A percentile compares a stretch with the other conserved stretches of the same genome.
Conservation (phyloP, 352 stramenopile species). For the Pythium angustatum region DNA sequence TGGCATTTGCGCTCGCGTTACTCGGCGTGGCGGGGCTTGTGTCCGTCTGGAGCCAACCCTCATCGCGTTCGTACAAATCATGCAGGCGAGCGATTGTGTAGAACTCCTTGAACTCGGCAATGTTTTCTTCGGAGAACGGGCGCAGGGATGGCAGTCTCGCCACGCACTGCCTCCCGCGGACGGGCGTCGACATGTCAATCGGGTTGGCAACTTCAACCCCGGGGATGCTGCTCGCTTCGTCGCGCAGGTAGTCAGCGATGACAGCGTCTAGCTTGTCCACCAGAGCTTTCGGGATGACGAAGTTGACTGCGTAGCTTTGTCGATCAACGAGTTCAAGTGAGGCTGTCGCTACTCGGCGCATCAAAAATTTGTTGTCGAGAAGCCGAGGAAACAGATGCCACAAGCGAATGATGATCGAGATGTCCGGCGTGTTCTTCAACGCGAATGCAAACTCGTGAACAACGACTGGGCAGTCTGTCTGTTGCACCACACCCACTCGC, state of each 20-base stretch:
- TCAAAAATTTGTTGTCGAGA: not conserved
- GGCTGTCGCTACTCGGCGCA: not conserved
- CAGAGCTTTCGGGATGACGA: not conserved
- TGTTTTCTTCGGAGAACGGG: not conserved
- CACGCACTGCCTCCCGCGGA: not conserved
- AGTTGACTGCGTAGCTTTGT: not conserved
- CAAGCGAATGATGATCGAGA: not conserved
- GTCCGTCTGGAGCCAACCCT: not conserved
- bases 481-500: not conserved
- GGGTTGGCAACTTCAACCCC: not conserved
- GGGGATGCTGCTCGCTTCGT: not conserved
- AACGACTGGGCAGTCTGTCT: not conserved
- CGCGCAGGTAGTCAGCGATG: not conserved
- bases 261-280: not conserved
- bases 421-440: not conserved
- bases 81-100: not conserved
- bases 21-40: not conserved
- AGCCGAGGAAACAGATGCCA: not conserved
- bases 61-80: not conserved
- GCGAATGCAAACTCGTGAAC: not conserved
- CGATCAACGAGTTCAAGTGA: not conserved
- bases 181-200: not conserved
- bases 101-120: not conserved
- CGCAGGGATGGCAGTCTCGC: not conserved
- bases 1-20: not conserved